A percentile compares a stretch with the other conserved stretches of the same genome.
These are phyloP conservation scores for Fonsecaea pedrosoi DNA, from an alignment of 2,329 filamentous ascomycete genomes.

Conservation along the genomic window DNA sequence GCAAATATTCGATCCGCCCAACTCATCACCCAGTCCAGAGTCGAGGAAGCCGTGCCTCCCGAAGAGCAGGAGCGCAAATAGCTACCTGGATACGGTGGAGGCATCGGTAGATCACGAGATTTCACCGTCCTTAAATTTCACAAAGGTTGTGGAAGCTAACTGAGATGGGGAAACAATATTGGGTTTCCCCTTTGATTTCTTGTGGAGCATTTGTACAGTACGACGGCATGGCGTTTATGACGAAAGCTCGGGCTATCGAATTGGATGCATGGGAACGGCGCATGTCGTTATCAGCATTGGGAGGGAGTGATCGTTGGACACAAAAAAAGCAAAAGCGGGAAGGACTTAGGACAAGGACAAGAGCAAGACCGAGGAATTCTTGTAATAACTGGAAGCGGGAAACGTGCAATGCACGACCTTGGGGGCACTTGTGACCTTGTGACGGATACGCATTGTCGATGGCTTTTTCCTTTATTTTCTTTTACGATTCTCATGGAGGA, in stretches of 20 bases:
- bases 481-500: constrained; percentile 36
- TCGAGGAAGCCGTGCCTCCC: constrained; percentile 38
- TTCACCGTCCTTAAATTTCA: constrained; percentile 28
- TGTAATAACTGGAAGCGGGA: constrained; percentile 25
- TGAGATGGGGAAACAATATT: constrained; percentile 15
- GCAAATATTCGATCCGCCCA: constrained; percentile 55
- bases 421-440: background rate
- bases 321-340: constrained; percentile 22
- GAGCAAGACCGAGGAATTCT: constrained; percentile 26
- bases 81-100: constrained; percentile 40
- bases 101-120: constrained; percentile 40
- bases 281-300: constrained; percentile 29
- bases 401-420: constrained; percentile 10
- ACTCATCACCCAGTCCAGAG: constrained; percentile 42
- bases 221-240: constrained; percentile 35
- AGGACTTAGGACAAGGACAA: constrained; percentile 8
- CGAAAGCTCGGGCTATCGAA: constrained; percentile 14
- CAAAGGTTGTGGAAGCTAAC: constrained; percentile 35
- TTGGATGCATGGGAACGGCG: constrained; percentile 32
- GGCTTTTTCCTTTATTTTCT: constrained; percentile 9
- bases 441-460: constrained; percentile 21
- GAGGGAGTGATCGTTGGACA: constrained; percentile 26
- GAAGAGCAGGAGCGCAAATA: constrained; percentile 42
- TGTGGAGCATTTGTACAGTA: constrained; percentile 36
- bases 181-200: constrained; percentile 16